Conservation (phyloP, 1,139 yeast species). For the Geotrichum restrictum region DNA sequence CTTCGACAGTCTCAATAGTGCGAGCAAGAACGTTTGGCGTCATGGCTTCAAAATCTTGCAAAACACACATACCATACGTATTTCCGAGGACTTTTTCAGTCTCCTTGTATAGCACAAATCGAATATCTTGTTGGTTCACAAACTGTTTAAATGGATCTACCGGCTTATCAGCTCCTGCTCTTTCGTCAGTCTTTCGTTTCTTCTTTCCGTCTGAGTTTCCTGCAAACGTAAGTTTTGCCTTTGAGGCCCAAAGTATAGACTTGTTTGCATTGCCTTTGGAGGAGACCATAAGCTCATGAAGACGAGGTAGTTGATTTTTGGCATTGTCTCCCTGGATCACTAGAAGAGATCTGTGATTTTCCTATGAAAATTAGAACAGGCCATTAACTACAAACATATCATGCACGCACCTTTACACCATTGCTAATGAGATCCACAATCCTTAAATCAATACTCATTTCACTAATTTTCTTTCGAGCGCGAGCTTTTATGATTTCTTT, state of each 20-base stretch:
- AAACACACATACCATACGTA: constrained; percentile 95
- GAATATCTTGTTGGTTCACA: constrained; percentile 68
- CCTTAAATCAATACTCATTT: constrained; percentile 88
- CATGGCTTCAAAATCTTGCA: constrained; percentile 93
- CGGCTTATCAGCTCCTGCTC: constrained; percentile 86
- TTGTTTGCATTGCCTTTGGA: constrained; percentile 88
- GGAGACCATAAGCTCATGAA: constrained; percentile 91
- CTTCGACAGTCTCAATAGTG: constrained; percentile 96
- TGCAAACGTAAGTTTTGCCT: constrained; percentile 81
- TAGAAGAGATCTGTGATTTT: constrained; percentile 84
- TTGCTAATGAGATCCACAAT: constrained; percentile 89
- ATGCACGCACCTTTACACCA: constrained; percentile 90
- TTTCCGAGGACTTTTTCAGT: constrained; percentile 95
- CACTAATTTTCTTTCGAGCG: constrained; percentile 82
- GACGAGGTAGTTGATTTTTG: constrained; percentile 87
- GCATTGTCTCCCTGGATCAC: constrained; percentile 95
- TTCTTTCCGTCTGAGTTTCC: constrained; percentile 61
- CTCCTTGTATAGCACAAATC: constrained; percentile 94
- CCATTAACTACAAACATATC: too few species aligned
- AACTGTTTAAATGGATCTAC: constrained; percentile 82
- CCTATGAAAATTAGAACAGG: constrained; percentile 23
- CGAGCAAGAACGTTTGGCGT: constrained; percentile 95
- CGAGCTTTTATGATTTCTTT: too few species aligned
- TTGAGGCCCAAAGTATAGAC: constrained; percentile 96
- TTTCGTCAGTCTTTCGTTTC: constrained; percentile 87